phyloP scores from a whole-genome alignment of 2,329 filamentous ascomycete species.

The Daldinia eschscholtzii region DNA sequence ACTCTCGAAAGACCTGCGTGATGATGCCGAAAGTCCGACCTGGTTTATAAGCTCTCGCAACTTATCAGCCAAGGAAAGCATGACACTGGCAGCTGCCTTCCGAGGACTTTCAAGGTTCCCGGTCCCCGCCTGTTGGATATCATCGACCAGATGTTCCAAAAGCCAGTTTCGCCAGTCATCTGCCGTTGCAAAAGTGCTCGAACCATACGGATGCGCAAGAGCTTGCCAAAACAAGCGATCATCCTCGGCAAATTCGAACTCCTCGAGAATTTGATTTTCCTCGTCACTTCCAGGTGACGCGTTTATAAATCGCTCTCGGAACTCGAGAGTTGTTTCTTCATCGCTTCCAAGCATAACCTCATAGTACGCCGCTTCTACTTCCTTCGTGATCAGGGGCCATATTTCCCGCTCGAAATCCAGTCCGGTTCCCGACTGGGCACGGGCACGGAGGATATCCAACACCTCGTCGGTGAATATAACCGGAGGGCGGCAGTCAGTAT shows the following conservation, averaged over 20 bases:
- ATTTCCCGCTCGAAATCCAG: neutral
- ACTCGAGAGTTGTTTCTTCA: neutral
- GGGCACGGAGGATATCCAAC: neutral
- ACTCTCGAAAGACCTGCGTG: neutral
- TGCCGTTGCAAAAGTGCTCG: neutral
- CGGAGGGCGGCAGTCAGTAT: neutral
- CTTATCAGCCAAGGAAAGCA: neutral
- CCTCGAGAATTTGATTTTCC: neutral
- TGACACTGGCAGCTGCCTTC: neutral
- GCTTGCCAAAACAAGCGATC: neutral
- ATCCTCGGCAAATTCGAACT: neutral
- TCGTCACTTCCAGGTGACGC: neutral
- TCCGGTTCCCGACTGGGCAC: neutral
- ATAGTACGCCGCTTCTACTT: slow-evolving; percentile 3
- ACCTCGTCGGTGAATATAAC: neutral
- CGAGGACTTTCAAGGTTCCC: neutral
- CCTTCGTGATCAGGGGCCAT: neutral
- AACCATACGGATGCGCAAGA: neutral
- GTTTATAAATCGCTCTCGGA: neutral
- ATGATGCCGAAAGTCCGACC: neutral
- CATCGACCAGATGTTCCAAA: neutral
- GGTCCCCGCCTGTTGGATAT: neutral
- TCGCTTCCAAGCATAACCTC: neutral
- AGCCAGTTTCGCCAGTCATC: neutral
- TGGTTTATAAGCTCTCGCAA: neutral